Conservation (phyloP, 192 early-diverging fungal species). For the Dissophora ornata region DNA sequence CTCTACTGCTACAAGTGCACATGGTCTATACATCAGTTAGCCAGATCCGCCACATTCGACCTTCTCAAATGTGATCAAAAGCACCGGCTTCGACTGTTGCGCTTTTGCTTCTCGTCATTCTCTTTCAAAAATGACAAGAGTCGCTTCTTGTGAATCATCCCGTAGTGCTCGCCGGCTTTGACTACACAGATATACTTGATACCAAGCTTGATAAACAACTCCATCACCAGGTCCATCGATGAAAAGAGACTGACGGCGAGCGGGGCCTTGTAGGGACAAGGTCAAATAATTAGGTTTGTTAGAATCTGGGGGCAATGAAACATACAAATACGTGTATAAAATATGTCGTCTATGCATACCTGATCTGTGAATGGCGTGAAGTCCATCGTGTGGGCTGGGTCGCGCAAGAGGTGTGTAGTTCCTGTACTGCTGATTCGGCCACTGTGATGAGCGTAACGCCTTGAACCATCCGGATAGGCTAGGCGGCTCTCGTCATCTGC, state of each 20-base stretch:
- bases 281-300: background rate
- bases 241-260: slow-evolving; percentile 76
- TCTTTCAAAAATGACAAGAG: slow-evolving; percentile 81
- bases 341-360: no score
- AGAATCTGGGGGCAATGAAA: no score
- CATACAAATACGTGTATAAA: no score
- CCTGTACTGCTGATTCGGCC: slow-evolving; percentile 32
- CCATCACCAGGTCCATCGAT: slow-evolving; percentile 87
- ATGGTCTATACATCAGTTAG: background rate
- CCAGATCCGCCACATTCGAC: no score
- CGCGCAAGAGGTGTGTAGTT: slow-evolving; percentile 22
- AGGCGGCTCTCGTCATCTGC: slow-evolving; percentile 4
- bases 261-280: slow-evolving; percentile 71
- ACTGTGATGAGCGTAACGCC: slow-evolving; percentile 7
- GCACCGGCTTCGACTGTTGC: slow-evolving; percentile 1
- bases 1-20: background rate
- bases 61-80: background rate
- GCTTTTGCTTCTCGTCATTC: slow-evolving; percentile 68
- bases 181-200: slow-evolving; percentile 84
- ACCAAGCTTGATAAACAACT: slow-evolving; percentile 87
- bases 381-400: slow-evolving; percentile 47
- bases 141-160: slow-evolving; percentile 88
- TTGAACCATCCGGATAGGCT: background rate
- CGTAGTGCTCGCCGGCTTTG: slow-evolving; percentile 78
- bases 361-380: slow-evolving; percentile 49